Percentiles rank a stretch among this genome's conserved stretches.
phyloP scores from a whole-genome alignment of 2,329 filamentous ascomycete species.

The Penicillium griseofulvum region DNA sequence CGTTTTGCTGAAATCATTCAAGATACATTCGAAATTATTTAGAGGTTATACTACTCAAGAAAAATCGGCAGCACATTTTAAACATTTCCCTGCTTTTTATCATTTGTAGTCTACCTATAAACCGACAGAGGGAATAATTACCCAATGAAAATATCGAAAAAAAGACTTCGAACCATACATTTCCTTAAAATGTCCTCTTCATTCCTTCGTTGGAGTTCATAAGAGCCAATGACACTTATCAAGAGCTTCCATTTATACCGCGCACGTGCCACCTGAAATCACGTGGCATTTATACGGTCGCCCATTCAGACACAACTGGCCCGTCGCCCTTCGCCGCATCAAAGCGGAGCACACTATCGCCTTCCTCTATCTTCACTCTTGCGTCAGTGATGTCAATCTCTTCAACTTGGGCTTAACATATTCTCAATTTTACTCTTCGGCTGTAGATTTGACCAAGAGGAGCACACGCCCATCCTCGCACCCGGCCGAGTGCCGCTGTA shows the following conservation, averaged over 20 bases:
- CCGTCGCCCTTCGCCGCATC: conserved; percentile 37
- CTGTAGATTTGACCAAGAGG: conserved; percentile 10
- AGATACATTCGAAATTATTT: not conserved
- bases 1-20: not conserved
- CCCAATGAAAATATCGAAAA: too few species aligned
- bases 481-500: conserved; percentile 41
- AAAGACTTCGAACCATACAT: not conserved
- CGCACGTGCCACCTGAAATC: not conserved
- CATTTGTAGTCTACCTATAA: too few species aligned
- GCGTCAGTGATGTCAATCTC: conserved; percentile 27
- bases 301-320: conserved; percentile 23
- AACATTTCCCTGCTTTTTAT: too few species aligned
- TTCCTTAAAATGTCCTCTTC: not conserved
- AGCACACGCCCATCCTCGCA: conserved; percentile 15
- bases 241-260: not conserved
- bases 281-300: conserved; percentile 26
- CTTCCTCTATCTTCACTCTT: conserved; percentile 11
- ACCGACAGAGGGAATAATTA: too few species aligned
- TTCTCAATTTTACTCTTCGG: not conserved
- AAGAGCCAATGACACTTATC: not conserved
- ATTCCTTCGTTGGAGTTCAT: not conserved
- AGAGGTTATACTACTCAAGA: too few species aligned
- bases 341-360: conserved; percentile 21
- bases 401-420: conserved; percentile 4
- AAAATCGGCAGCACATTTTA: too few species aligned